These are phyloP conservation scores for Candida sojae DNA, from an alignment of 1,139 yeast species.

Conservation along the genomic window DNA sequence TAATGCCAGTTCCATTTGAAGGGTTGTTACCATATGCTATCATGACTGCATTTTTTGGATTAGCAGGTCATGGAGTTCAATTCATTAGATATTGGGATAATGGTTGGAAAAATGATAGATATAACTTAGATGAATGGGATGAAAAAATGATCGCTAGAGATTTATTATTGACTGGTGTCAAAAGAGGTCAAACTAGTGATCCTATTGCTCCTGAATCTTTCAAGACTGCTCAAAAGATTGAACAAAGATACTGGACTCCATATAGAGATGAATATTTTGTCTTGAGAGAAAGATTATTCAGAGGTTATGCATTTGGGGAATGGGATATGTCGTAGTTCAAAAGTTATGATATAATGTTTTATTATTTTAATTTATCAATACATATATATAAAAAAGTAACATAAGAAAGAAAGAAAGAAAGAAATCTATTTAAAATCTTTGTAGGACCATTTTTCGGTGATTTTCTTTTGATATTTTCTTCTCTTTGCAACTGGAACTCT, in stretches of 20 bases:
- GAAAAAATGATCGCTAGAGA: constrained; percentile 68
- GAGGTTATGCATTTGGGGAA: constrained; percentile 49
- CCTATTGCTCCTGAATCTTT: constrained; percentile 75
- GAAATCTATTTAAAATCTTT: constrained; percentile 69
- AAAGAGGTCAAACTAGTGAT: constrained; percentile 67
- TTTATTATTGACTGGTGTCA: constrained; percentile 70
- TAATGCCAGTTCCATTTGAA: constrained; percentile 53
- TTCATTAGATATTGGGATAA: constrained; percentile 53
- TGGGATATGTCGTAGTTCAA: constrained; percentile 43
- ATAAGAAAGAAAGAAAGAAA: background rate
- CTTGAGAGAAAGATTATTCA: constrained; percentile 51
- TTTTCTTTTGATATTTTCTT: constrained; percentile 67
- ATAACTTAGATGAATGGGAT: constrained; percentile 48
- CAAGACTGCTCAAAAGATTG: constrained; percentile 37
- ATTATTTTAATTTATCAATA: background rate
- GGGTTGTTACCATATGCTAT: constrained; percentile 52
- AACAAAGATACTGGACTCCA: constrained; percentile 49
- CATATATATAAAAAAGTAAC: background rate
- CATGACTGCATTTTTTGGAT: constrained; percentile 51
- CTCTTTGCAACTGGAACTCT: constrained; percentile 71
- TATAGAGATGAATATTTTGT: constrained; percentile 51
- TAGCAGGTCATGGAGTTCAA: constrained; percentile 52
- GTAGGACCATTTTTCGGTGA: constrained; percentile 90
- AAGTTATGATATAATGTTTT: background rate
- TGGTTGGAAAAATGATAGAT: constrained; percentile 54